phyloP scores from a whole-genome alignment of 164 flowering plant species.

The Vitis amurensis region DNA sequence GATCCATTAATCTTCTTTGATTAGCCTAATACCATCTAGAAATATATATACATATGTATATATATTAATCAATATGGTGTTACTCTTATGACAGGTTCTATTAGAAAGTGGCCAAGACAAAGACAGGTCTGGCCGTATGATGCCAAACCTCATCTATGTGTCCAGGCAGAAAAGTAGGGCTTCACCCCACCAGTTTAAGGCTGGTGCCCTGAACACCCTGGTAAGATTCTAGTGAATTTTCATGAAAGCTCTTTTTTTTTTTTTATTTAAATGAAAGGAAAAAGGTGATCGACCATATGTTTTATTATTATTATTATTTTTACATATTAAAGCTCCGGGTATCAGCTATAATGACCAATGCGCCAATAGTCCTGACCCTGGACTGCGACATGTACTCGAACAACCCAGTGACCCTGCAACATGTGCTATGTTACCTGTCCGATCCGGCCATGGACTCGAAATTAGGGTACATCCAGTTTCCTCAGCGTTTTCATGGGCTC shows the following conservation, averaged over 20 bases:
- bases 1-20: background rate
- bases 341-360: conserved; percentile 59
- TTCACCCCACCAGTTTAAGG: conserved; percentile 69
- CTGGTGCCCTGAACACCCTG: conserved; percentile 87
- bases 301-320: background rate
- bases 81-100: conserved; percentile 42
- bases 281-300: background rate
- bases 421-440: conserved; percentile 48
- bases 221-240: conserved; percentile 23
- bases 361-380: conserved; percentile 55
- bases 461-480: conserved; percentile 61
- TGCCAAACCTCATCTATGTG: conserved; percentile 80
- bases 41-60: too few relatives aligned
- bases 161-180: conserved; percentile 65
- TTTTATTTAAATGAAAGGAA: background rate
- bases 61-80: background rate
- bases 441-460: conserved; percentile 28
- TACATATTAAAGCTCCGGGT: conserved; percentile 48
- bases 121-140: conserved; percentile 39
- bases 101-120: conserved; percentile 41
- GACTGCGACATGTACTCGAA: conserved; percentile 71
- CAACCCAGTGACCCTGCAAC: conserved; percentile 52
- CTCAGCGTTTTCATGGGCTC: conserved; percentile 47
- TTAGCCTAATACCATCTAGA: too few relatives aligned
- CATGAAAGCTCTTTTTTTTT: background rate